Evolutionary conservation across 192 early-diverging fungal species (phyloP), one percentile per base, ranked within the genome.

Genomic region (Coemansia sp.): DNA sequence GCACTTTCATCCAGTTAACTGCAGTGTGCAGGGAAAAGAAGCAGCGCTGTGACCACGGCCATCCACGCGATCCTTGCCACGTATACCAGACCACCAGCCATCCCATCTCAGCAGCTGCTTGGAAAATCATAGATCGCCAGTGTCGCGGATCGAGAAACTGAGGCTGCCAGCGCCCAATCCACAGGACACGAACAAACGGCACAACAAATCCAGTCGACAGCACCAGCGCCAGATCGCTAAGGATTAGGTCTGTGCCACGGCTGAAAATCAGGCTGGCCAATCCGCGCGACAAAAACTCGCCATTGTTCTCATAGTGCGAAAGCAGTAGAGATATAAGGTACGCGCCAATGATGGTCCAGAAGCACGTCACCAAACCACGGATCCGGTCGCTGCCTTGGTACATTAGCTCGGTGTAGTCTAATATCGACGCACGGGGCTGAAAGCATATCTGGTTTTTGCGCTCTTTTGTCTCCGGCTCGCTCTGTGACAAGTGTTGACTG

Each of bases 1-100:
- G 93, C 67, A 93, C 86, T 68, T 98, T 98, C 94, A 98, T 94
- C 72, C 96, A 84, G 88, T 94, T 96, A 14, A 92, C 87, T 42
- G 93, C 91, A 2, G 88, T 84, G 71, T 98, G 96, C 28, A 96
- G 77, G 0, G 86, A 84, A 72, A 96, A 93, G 46, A 89, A 93
- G 49, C 91, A 90, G 6, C 87, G 86, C 74, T 98, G 94, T 8
- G 93, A 88, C 93, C 94, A 95, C 14, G 86, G 87, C 93, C 93
- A 95, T 37, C 91, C 84, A 59, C 85, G 83, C 57, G 75, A 54
- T 26, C 66, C 78, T 50, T 81, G 72, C 88, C 89, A 91, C 9
- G 58, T 68, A 42, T 88, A 84, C 56, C 82, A 82, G 23, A 73
- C 56, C 26, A 81, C 76, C 51, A 93, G 68, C 69, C 89, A 89